Evolutionary conservation across 2,329 filamentous ascomycete genomes (phyloP).

Genomic region (Pezicula carpinea): DNA sequence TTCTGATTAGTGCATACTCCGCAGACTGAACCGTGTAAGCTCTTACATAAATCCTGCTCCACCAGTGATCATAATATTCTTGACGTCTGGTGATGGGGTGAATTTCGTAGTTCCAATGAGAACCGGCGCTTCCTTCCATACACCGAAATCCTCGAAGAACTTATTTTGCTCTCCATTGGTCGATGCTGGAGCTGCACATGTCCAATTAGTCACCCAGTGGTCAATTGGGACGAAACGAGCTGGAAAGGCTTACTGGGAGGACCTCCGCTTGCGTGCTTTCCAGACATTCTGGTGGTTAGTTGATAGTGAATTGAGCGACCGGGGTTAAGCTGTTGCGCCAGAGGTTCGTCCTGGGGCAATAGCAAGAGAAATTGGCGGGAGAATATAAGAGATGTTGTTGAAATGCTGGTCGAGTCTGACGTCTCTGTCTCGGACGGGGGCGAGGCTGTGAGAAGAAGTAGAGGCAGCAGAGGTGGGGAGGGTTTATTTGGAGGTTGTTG

Average conservation of each 20-base stretch:
- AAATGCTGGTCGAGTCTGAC: not conserved
- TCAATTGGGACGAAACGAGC: not conserved
- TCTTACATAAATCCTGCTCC: conserved; percentile 82
- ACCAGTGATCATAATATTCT: conserved; percentile 80
- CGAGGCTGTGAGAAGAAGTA: not conserved
- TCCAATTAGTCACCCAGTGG: not conserved
- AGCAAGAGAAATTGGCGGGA: not conserved
- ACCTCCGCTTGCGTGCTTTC: conserved; percentile 5
- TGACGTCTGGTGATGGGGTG: conserved; percentile 62
- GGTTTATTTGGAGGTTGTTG: not conserved
- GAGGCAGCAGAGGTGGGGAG: not conserved
- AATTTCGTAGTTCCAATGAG: conserved; percentile 67
- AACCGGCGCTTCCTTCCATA: conserved; percentile 69
- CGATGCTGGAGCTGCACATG: conserved; percentile 8
- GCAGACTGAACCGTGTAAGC: conserved; percentile 4
- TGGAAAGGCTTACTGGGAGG: conserved; percentile 6
- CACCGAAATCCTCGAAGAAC: conserved; percentile 54
- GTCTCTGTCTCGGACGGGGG: not conserved
- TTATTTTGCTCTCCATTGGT: conserved; percentile 15
- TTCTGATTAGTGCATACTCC: conserved; percentile 14
- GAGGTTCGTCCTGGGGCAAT: not conserved
- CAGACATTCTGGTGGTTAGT: conserved; percentile 5
- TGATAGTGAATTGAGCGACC: not conserved
- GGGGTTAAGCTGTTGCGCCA: not conserved
- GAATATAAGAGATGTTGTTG: not conserved